phyloP scores from a whole-genome alignment of 1,284 basidiomycete genomes.

The Ustilago cynodontis region DNA sequence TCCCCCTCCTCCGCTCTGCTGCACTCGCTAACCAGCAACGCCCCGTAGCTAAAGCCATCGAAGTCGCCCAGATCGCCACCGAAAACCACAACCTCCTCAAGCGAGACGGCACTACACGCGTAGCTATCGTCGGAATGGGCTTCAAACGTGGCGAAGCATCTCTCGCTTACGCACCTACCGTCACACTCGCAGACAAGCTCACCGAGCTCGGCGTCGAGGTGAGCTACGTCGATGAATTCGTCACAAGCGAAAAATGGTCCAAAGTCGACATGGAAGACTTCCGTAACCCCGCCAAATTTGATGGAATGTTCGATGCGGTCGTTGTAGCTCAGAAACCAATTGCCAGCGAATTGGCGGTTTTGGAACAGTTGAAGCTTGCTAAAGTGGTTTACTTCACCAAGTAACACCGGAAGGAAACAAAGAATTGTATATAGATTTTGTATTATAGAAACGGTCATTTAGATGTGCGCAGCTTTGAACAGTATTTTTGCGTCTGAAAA shows the following conservation, averaged over 20 bases:
- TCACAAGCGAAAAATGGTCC: conserved; percentile 29
- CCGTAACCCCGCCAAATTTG: conserved; percentile 13
- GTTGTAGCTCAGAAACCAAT: conserved; percentile 37
- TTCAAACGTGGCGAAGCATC: conserved; percentile 41
- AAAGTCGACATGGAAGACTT: conserved; percentile 16
- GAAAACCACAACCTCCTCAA: not conserved
- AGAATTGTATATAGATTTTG: conserved; percentile 5
- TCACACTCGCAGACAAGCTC: conserved; percentile 37
- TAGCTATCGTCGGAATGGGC: conserved; percentile 36
- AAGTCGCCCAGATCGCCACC: conserved; percentile 15
- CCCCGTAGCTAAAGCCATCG: conserved; percentile 19
- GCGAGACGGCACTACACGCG: too few species aligned
- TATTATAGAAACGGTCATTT: conserved; percentile 1
- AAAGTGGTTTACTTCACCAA: conserved; percentile 38
- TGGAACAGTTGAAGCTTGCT: conserved; percentile 12
- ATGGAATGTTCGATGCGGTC: conserved; percentile 21
- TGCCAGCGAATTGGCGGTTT: conserved; percentile 15
- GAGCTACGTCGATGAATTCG: conserved; percentile 36
- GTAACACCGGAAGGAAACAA: not conserved
- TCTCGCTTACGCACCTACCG: conserved; percentile 36
- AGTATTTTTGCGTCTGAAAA: too few species aligned
- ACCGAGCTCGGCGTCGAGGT: conserved; percentile 24
- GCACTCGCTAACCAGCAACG: conserved; percentile 30
- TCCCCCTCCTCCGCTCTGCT: conserved; percentile 27
- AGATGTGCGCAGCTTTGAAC: not conserved